phyloP scores from a whole-genome alignment of 1,284 basidiomycete species.

The Heterobasidion annosum region DNA sequence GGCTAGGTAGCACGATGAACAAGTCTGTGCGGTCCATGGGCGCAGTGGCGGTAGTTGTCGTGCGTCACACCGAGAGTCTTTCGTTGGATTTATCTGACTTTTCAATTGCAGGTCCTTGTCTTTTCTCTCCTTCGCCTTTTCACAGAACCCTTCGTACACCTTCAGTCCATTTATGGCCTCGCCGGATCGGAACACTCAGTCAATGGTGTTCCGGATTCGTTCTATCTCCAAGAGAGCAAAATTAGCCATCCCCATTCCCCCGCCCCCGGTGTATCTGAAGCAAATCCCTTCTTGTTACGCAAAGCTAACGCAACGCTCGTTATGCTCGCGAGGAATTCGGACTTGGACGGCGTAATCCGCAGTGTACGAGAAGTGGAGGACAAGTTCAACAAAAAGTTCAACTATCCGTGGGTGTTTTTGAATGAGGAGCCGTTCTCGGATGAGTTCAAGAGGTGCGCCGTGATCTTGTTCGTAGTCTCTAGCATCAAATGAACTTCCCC shows the following conservation, averaged over 20 bases:
- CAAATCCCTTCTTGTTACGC: background rate
- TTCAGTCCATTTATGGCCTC: background rate
- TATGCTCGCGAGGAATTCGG: slow-evolving; percentile 60
- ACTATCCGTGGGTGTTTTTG: slow-evolving; percentile 69
- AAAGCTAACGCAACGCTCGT: slow-evolving; percentile 24
- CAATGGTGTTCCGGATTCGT: background rate
- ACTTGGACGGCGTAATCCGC: slow-evolving; percentile 50
- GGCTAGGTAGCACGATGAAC: background rate
- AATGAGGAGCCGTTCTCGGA: slow-evolving; percentile 67
- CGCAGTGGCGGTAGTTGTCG: background rate
- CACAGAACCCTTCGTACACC: background rate
- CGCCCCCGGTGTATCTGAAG: background rate
- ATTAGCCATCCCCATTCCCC: background rate
- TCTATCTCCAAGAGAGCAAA: background rate
- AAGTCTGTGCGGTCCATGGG: background rate
- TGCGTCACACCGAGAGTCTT: background rate
- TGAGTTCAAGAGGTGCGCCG: slow-evolving; percentile 47
- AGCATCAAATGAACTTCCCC: background rate
- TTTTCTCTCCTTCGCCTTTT: background rate
- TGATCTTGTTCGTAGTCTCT: background rate
- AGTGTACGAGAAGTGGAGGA: slow-evolving; percentile 52
- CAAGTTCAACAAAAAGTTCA: slow-evolving; percentile 55
- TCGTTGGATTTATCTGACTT: background rate
- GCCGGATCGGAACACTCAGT: background rate
- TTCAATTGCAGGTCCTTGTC: background rate